Conservation (phyloP, 176 grass and related monocot species). For the Typha latifolia region DNA sequence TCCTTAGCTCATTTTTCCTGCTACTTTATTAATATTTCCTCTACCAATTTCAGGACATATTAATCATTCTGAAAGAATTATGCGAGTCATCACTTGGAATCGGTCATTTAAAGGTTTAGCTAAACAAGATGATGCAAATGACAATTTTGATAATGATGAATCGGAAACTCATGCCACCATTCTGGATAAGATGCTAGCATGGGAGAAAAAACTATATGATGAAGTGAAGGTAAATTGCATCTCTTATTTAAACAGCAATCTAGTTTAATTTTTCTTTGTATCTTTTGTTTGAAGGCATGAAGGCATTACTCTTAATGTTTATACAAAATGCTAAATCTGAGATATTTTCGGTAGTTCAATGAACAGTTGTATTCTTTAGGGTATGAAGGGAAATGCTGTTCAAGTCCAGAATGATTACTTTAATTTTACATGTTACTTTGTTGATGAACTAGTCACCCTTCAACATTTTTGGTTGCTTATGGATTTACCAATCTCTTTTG, state of each 20-base stretch:
- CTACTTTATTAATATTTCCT: neutral
- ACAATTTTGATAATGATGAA: slow-evolving; percentile 50
- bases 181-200: slow-evolving; percentile 92
- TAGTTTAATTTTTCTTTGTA: neutral
- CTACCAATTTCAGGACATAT: slow-evolving; percentile 55
- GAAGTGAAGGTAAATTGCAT: slow-evolving; percentile 76
- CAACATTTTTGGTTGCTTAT: too few relatives aligned
- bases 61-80: slow-evolving; percentile 84
- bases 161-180: slow-evolving; percentile 80
- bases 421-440: too few relatives aligned
- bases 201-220: slow-evolving; percentile 95
- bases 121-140: slow-evolving; percentile 41
- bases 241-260: slow-evolving; percentile 3
- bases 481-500: too few relatives aligned
- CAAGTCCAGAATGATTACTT: too few relatives aligned
- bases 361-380: too few relatives aligned
- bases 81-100: slow-evolving; percentile 98
- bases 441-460: too few relatives aligned
- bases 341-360: too few relatives aligned
- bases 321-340: too few relatives aligned
- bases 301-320: too few relatives aligned
- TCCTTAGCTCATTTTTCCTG: slow-evolving; percentile 1
- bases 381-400: too few relatives aligned
- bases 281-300: too few relatives aligned
- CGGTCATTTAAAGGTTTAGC: slow-evolving; percentile 76